phyloP scores from a whole-genome alignment of 2,329 filamentous ascomycete species.

The Trichoderma afroharzianum region DNA sequence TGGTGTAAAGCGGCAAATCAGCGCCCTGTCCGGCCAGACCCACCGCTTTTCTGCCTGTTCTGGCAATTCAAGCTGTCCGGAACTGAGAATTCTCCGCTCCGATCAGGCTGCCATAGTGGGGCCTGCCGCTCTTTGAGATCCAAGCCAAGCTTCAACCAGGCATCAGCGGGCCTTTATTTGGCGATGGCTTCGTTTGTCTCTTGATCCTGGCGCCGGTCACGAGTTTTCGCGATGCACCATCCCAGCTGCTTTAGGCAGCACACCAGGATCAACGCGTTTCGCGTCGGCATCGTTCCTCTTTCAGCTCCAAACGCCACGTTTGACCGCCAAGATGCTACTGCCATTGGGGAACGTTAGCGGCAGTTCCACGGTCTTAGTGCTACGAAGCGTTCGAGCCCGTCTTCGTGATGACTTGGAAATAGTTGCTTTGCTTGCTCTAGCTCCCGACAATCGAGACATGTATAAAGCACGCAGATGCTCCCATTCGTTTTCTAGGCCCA shows the following conservation, averaged over 20 bases:
- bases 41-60: background rate
- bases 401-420: background rate
- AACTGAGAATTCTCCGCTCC: slow-evolving; percentile 1
- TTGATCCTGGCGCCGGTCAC: background rate
- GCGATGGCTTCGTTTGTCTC: background rate
- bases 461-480: background rate
- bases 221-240: slow-evolving; percentile 12
- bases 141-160: slow-evolving; percentile 1
- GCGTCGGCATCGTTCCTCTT: background rate
- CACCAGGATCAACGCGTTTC: slow-evolving; percentile 13
- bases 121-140: background rate
- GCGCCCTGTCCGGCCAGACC: background rate
- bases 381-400: background rate
- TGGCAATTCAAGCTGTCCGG: background rate
- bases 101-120: slow-evolving; percentile 6
- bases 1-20: background rate
- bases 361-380: background rate
- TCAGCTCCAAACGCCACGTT: slow-evolving; percentile 12
- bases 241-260: slow-evolving; percentile 17
- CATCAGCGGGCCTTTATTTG: background rate
- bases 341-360: background rate
- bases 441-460: background rate
- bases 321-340: background rate
- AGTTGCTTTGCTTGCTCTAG: background rate
- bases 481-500: background rate